phyloP scores from a whole-genome alignment of 2,329 filamentous ascomycete species.

The Colletotrichum sp. region DNA sequence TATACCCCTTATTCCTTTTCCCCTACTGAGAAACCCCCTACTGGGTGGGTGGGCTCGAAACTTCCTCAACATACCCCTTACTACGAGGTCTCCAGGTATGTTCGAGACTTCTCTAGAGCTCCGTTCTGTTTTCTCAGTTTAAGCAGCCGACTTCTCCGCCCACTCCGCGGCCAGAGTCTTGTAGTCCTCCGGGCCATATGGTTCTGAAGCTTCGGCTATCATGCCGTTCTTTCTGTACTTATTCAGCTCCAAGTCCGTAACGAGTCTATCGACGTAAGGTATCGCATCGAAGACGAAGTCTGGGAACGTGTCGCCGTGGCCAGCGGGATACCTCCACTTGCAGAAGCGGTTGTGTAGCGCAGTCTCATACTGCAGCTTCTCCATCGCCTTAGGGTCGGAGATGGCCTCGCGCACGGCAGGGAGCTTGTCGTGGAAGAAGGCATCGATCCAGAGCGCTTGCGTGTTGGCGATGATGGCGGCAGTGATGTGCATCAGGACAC shows the following conservation, averaged over 20 bases:
- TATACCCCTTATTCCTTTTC: neutral
- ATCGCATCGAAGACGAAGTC: slow-evolving; percentile 80
- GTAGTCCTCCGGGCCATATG: slow-evolving; percentile 67
- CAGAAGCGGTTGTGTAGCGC: slow-evolving; percentile 72
- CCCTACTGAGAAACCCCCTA: no score
- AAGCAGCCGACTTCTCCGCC: slow-evolving; percentile 23
- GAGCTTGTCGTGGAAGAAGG: slow-evolving; percentile 46
- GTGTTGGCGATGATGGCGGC: slow-evolving; percentile 35
- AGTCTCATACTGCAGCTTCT: slow-evolving; percentile 55
- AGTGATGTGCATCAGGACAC: slow-evolving; percentile 32
- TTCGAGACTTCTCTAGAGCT: neutral
- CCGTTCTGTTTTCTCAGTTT: no score
- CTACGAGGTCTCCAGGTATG: neutral
- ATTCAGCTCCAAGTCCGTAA: slow-evolving; percentile 68
- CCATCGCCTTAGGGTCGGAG: slow-evolving; percentile 36
- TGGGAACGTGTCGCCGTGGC: slow-evolving; percentile 65
- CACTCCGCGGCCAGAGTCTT: slow-evolving; percentile 58
- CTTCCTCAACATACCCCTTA: neutral
- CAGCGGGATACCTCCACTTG: slow-evolving; percentile 71
- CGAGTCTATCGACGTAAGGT: slow-evolving; percentile 73
- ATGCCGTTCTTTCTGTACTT: slow-evolving; percentile 59
- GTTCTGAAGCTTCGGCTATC: slow-evolving; percentile 55
- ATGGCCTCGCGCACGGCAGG: slow-evolving; percentile 24
- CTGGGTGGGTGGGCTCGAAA: no score
- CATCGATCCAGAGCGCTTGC: slow-evolving; percentile 50